Evolutionary conservation across 176 grass and related monocot species (phyloP).

Genomic region (barley (Hordeum vulgare)): MorexV3_pseudomolecules_assembly NC_058521.1:507771044-507771543

Average conservation of each 20-base stretch:
- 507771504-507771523: constrained; percentile 57
- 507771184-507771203: constrained; percentile 28
- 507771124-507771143: constrained; percentile 94
- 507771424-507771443: constrained; percentile 92
- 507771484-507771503: constrained; percentile 44
- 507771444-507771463: constrained; percentile 70
- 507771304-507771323: constrained; percentile 92
- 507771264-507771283: constrained; percentile 77
- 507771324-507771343: constrained; percentile 86
- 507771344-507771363: constrained; percentile 84
- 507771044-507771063: constrained; percentile 97
- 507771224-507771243: background rate
- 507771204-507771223: background rate
- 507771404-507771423: constrained; percentile 94
- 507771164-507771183: constrained; percentile 94
- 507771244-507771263: constrained; percentile 8
- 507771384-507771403: constrained; percentile 94
- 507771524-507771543: constrained; percentile 33
- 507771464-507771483: constrained; percentile 37
- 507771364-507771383: constrained; percentile 95
- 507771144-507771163: constrained; percentile 58
- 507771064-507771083: constrained; percentile 79
- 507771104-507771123: constrained; percentile 70
- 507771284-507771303: constrained; percentile 92
- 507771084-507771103: constrained; percentile 85